Base-by-base conservation (phyloP, 805 yeast genomes). In the Wickerhamiella qilinensis region DNA sequence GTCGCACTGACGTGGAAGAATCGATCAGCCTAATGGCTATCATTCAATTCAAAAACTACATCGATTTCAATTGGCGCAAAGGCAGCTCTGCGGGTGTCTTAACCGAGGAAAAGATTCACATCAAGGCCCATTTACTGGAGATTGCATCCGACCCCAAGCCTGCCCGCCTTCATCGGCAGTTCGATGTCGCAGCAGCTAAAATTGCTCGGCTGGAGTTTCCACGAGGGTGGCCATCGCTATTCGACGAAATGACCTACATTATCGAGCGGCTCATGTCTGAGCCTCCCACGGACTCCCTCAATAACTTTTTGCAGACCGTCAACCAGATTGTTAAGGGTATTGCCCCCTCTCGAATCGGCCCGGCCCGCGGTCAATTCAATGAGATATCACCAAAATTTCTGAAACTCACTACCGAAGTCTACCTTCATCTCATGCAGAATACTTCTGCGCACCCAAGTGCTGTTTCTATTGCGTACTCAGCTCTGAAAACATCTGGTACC, bases 151-250 rank as follows among this genome's bases (percentile, higher is more conserved):
- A 17, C 16, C 38, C 38, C 1, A 7, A 22, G 9, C 82, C 83
- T 49, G 72, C 69, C 42, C 91, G 77, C 52, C 63, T 88, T 42
- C 61, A 78, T 22, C 68, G 79, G 22, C 97, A 91, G 58, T 80
- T 82, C 54, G 93, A 96, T 0, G 79, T 81, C 46, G 77, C 93
- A 0, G 64, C 81, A 5, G 77, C 93, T 1, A 65, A 77, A 43
- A 79, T 91, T 20, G 78, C 81, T 20, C 61, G 96, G 37, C 64
- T 73, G 40, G 98, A 91, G 50, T 91, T 82, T 53, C 96, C 97
- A 0, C 56, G 61, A 2, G 85, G 77, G 34, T 91, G 96, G 96
- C 85, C 93, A 0, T 57, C 68, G 2, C 53, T 91, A 16, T 79
- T 91, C 51, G 86, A 80, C 40, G 76, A 75, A 12, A 63, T 59